phyloP scores from a whole-genome alignment of 2,329 filamentous ascomycete species.

The Cytospora piceae region DNA sequence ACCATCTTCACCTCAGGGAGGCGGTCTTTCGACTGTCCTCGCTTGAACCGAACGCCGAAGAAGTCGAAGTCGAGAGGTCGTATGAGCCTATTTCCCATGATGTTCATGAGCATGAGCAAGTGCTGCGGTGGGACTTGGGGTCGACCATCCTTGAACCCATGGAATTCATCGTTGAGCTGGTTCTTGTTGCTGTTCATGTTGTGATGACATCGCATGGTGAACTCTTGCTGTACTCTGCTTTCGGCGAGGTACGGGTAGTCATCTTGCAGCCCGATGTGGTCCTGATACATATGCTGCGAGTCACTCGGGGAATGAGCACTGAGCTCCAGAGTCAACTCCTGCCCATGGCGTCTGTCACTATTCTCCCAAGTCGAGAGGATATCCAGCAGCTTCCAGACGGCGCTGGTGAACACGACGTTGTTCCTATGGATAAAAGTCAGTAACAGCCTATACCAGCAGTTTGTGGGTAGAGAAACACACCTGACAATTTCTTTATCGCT shows the following conservation, averaged over 20 bases:
- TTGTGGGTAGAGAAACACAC: background rate
- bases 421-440: constrained; percentile 2
- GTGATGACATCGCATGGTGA: background rate
- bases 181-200: background rate
- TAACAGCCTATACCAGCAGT: background rate
- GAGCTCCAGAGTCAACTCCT: constrained; percentile 15
- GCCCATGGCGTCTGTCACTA: background rate
- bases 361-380: constrained; percentile 12
- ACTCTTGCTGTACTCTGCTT: background rate
- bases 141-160: background rate
- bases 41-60: background rate
- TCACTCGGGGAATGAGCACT: constrained; percentile 17
- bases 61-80: constrained; percentile 9
- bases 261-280: background rate
- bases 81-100: background rate
- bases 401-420: constrained; percentile 11
- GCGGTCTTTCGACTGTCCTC: background rate
- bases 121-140: background rate
- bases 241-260: constrained; percentile 5
- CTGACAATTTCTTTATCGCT: background rate
- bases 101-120: background rate
- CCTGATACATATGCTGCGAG: constrained; percentile 4
- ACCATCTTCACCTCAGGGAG: constrained; percentile 12
- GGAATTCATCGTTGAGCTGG: background rate
- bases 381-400: constrained; percentile 3